Percentiles rank a stretch among this genome's conserved stretches.
These are phyloP conservation scores for Entomortierella lignicola DNA, from an alignment of 192 early-diverging fungal species.

Conservation along the genomic window DNA sequence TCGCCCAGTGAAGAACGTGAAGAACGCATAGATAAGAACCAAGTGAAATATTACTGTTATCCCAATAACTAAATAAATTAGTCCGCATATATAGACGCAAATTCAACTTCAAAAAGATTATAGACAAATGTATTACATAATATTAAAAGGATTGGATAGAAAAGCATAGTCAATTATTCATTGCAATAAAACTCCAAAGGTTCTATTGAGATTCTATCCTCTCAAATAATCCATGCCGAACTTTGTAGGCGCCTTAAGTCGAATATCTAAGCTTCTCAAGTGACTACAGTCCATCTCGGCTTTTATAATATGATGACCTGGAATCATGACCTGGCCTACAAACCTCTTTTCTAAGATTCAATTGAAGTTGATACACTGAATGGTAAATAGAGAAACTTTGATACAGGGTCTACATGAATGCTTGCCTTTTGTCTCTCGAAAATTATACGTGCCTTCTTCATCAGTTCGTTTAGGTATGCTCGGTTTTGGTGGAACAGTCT, in stretches of 20 bases:
- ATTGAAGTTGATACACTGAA: background rate
- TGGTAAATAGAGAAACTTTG: background rate
- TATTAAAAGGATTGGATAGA: no score
- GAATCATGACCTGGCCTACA: conserved; percentile 83
- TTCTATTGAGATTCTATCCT: no score
- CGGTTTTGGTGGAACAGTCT: background rate
- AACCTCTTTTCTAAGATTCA: conserved; percentile 35
- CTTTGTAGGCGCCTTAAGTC: conserved; percentile 10
- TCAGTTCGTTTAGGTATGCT: background rate
- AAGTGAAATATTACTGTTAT: background rate
- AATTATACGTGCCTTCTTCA: conserved; percentile 2
- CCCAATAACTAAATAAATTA: background rate
- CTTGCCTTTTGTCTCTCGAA: no score
- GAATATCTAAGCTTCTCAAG: conserved; percentile 24
- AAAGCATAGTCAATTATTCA: no score
- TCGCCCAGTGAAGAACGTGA: conserved; percentile 49
- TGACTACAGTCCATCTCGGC: conserved; percentile 65
- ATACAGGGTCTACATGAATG: no score
- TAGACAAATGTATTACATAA: no score
- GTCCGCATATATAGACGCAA: background rate
- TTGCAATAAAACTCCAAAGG: no score
- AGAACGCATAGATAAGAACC: background rate
- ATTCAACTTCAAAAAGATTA: no score
- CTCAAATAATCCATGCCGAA: conserved; percentile 25
- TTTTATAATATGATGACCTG: conserved; percentile 75